phyloP scores from a whole-genome alignment of 176 grass and related monocot genomes.

The Hsuehochloa calcarea region DNA sequence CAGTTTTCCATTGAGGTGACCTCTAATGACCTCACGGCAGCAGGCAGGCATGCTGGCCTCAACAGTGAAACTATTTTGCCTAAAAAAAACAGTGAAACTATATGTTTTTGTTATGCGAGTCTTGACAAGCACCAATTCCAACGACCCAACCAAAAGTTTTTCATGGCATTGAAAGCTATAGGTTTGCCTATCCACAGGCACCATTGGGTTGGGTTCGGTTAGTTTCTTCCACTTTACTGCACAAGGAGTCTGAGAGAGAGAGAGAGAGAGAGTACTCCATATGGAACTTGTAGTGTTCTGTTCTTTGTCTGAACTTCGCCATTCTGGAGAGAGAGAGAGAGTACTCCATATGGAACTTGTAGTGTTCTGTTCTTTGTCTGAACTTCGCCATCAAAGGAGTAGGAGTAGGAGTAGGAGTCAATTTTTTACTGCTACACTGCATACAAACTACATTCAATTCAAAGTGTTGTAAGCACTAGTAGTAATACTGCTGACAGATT shows the following conservation, averaged over 20 bases:
- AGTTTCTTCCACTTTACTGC: background rate
- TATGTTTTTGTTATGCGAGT: slow-evolving; percentile 21
- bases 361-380: slow-evolving; percentile 3
- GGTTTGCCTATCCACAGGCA: slow-evolving; percentile 44
- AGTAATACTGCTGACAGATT: slow-evolving; percentile 14
- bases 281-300: slow-evolving; percentile 1
- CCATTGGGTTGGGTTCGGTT: background rate
- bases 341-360: background rate
- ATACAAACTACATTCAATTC: background rate
- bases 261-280: background rate
- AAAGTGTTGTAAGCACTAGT: background rate
- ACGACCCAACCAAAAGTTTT: slow-evolving; percentile 39
- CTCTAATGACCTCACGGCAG: slow-evolving; percentile 43
- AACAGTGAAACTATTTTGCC: slow-evolving; percentile 15
- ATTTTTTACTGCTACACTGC: background rate
- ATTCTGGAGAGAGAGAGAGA: background rate
- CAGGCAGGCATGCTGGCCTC: background rate
- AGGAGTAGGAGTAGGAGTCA: background rate
- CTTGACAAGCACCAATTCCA: slow-evolving; percentile 35
- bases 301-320: slow-evolving; percentile 6
- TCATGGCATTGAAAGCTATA: slow-evolving; percentile 46
- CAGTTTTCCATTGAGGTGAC: slow-evolving; percentile 32
- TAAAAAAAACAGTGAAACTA: background rate
- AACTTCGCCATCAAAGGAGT: background rate
- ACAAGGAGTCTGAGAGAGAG: background rate